phyloP scores from a whole-genome alignment of 345 rosid species.

The Schrenkiella parvula region DNA sequence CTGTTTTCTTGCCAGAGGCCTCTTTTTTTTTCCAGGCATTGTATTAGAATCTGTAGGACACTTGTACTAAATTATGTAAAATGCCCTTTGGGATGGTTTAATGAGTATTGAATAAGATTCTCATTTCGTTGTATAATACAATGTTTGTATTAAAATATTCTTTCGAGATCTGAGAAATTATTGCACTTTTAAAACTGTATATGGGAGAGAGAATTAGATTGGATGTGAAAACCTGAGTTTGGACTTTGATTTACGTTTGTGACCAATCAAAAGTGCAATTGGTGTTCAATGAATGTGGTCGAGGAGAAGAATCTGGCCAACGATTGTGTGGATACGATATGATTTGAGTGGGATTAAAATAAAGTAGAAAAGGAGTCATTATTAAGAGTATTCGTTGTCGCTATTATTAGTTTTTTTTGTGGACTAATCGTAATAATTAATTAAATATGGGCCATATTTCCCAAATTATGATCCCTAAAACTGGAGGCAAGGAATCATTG shows the following conservation, averaged over 20 bases:
- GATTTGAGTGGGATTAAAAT: conserved; percentile 22
- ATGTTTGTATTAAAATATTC: background rate
- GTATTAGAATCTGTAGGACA: conserved; percentile 11
- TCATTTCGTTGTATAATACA: conserved; percentile 15
- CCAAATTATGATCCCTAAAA: background rate
- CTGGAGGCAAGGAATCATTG: conserved; percentile 8
- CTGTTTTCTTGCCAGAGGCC: conserved; percentile 26
- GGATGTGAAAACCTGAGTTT: conserved; percentile 7
- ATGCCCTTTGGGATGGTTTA: conserved; percentile 27
- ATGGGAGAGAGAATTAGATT: conserved; percentile 17
- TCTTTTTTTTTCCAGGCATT: conserved; percentile 18
- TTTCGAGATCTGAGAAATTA: background rate
- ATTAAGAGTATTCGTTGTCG: conserved; percentile 11
- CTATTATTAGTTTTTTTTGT: conserved; percentile 14
- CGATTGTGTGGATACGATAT: conserved; percentile 13
- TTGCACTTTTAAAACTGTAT: background rate
- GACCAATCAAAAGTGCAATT: background rate
- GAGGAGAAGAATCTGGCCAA: conserved; percentile 19
- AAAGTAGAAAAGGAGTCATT: conserved; percentile 8
- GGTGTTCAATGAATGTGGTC: conserved; percentile 22
- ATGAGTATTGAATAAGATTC: conserved; percentile 26
- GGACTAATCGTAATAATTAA: conserved; percentile 2
- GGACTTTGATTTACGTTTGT: background rate
- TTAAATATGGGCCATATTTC: conserved; percentile 4
- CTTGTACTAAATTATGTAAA: conserved; percentile 16